Conservation (phyloP, 306 rosid species). For the Sechiopsis laciniata region DNA sequence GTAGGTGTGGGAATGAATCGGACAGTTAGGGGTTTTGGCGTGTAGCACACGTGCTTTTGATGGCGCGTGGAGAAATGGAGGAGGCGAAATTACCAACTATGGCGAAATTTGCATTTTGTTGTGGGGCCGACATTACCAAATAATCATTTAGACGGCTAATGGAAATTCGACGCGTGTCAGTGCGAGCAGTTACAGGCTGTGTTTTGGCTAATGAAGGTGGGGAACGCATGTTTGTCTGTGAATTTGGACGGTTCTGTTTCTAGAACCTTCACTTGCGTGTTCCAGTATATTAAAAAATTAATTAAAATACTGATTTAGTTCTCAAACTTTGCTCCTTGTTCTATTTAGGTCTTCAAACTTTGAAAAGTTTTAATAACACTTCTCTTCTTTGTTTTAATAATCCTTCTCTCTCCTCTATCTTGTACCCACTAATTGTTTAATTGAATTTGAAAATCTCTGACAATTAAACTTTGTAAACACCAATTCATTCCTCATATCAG, state of each 20-base stretch:
- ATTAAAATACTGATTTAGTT: no score
- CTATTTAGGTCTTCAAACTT: no score
- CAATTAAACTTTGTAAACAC: no score
- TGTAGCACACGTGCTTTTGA: neutral
- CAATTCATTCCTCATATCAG: no score
- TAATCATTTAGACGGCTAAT: neutral
- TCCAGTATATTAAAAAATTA: neutral
- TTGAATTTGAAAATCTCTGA: no score
- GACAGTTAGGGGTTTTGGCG: neutral
- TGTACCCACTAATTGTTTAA: no score
- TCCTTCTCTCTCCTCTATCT: no score
- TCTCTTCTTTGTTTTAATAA: no score
- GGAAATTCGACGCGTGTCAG: slow-evolving; percentile 8
- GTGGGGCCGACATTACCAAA: slow-evolving; percentile 12
- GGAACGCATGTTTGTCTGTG: neutral
- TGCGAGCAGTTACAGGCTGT: neutral
- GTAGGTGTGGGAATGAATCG: neutral
- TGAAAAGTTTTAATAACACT: no score
- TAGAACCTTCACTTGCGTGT: neutral
- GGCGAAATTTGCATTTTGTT: neutral
- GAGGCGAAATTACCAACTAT: neutral
- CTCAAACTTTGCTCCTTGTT: no score
- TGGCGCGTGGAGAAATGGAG: neutral
- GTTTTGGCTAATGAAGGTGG: neutral
- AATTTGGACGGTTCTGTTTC: neutral